Evolutionary conservation across 1,284 basidiomycete genomes (phyloP).

Genomic region (Sporisorium sorghi): DNA sequence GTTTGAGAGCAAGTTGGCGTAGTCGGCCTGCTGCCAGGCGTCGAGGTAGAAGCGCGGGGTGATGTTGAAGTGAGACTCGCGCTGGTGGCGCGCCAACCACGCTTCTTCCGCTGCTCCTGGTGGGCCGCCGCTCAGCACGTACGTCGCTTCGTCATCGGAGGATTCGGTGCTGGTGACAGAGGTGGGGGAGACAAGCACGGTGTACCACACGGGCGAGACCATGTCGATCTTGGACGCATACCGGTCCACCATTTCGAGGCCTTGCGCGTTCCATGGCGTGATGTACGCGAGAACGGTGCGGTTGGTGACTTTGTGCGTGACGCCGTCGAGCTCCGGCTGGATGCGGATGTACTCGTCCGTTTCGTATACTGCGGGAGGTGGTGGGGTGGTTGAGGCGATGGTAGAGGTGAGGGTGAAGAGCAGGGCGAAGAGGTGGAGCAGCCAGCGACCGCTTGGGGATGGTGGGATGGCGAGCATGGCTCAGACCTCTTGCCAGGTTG

Average conservation of each 20-base stretch:
- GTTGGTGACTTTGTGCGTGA: neutral
- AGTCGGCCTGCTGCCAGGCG: conserved; percentile 42
- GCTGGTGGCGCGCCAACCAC: conserved; percentile 26
- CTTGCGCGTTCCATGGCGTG: conserved; percentile 54
- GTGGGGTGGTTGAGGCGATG: neutral
- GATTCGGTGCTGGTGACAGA: no score
- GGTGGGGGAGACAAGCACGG: conserved; percentile 23
- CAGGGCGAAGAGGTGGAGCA: neutral
- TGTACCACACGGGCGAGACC: conserved; percentile 57
- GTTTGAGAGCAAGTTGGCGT: conserved; percentile 32
- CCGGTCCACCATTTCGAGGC: conserved; percentile 24
- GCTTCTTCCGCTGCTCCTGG: conserved; percentile 11
- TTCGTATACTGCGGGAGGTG: conserved; percentile 15
- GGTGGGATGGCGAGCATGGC: neutral
- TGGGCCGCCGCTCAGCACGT: conserved; percentile 44
- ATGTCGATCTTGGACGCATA: conserved; percentile 43
- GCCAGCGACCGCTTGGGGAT: neutral
- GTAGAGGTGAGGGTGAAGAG: neutral
- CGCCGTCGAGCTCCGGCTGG: neutral
- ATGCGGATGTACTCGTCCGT: conserved; percentile 32
- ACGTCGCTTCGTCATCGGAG: conserved; percentile 15
- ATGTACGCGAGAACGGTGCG: conserved; percentile 51
- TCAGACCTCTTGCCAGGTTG: neutral
- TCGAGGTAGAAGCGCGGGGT: conserved; percentile 53
- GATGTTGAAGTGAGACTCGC: conserved; percentile 10